Evolutionary conservation across 495 filamentous ascomycete genomes (phyloP).

Genomic region (Aspergillus hancockii): DNA sequence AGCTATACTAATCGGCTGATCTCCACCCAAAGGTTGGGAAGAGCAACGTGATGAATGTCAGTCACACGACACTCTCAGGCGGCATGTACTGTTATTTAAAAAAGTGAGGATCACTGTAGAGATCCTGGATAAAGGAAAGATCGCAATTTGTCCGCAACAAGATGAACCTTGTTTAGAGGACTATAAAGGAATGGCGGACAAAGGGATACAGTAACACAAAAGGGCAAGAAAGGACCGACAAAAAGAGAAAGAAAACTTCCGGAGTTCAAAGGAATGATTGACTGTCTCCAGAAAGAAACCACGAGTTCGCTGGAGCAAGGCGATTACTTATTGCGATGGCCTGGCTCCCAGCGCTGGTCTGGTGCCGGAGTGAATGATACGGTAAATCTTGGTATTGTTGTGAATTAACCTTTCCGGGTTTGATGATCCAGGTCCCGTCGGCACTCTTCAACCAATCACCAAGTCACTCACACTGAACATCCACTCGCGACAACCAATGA

Average conservation of each 20-base stretch:
- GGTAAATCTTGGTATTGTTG: conserved; percentile 2
- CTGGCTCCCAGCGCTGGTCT: background rate
- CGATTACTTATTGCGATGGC: background rate
- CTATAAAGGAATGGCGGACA: conserved; percentile 12
- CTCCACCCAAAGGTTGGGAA: background rate
- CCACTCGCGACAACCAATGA: conserved; percentile 28
- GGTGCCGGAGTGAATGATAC: background rate
- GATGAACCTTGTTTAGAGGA: conserved; percentile 6
- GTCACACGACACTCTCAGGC: conserved; percentile 22
- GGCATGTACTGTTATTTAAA: background rate
- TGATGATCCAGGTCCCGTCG: background rate
- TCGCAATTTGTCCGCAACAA: background rate
- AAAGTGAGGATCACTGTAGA: background rate
- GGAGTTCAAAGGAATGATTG: background rate
- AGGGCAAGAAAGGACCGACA: conserved; percentile 9
- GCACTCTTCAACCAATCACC: background rate
- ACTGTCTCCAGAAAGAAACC: background rate
- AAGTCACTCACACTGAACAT: background rate
- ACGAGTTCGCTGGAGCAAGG: background rate
- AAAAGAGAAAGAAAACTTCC: conserved; percentile 4
- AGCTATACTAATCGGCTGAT: conserved; percentile 18
- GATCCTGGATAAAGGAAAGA: background rate
- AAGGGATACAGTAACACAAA: conserved; percentile 16
- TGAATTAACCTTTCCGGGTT: conserved; percentile 5
- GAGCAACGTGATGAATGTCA: background rate